Evolutionary conservation across 345 rosid genomes (phyloP).

Genomic region (Erodium maritimum): DNA sequence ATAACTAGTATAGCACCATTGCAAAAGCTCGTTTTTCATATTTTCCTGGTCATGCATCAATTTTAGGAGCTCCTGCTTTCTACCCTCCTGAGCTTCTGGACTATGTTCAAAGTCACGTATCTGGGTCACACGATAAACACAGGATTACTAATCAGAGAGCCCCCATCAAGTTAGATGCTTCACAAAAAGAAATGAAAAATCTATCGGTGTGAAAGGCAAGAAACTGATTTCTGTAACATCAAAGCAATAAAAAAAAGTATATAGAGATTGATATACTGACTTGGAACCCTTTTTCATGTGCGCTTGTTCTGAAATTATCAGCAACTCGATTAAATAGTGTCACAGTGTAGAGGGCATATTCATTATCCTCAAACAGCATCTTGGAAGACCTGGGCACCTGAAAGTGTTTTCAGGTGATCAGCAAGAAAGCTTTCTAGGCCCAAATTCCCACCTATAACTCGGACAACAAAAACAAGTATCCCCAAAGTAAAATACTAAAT

Average conservation of each 20-base stretch:
- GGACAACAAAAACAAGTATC: no score
- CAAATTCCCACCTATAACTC: no score
- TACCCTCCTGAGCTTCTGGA: constrained; percentile 68
- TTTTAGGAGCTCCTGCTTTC: constrained; percentile 76
- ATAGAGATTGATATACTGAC: constrained; percentile 29
- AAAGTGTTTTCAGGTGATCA: constrained; percentile 1
- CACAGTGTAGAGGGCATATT: constrained; percentile 91
- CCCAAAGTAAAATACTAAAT: no score
- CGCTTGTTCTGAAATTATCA: constrained; percentile 69
- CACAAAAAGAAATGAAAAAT: no score
- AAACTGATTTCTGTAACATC: neutral
- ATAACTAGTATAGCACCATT: constrained; percentile 93
- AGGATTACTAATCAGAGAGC: neutral
- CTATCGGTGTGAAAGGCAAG: neutral
- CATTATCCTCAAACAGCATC: constrained; percentile 86
- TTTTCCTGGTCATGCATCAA: constrained; percentile 70
- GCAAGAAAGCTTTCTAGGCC: no score
- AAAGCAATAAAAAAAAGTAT: neutral
- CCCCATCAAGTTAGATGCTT: neutral
- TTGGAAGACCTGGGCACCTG: constrained; percentile 98
- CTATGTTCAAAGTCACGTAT: constrained; percentile 87
- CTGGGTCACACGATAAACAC: constrained; percentile 16
- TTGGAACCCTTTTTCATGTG: constrained; percentile 86
- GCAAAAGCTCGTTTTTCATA: constrained; percentile 82
- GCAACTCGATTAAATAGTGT: constrained; percentile 77